Percentiles rank a stretch among this genome's conserved stretches.
Evolutionary conservation across 129 eudicot genomes (phyloP).

Genomic region (Dittrichia graveolens): DNA sequence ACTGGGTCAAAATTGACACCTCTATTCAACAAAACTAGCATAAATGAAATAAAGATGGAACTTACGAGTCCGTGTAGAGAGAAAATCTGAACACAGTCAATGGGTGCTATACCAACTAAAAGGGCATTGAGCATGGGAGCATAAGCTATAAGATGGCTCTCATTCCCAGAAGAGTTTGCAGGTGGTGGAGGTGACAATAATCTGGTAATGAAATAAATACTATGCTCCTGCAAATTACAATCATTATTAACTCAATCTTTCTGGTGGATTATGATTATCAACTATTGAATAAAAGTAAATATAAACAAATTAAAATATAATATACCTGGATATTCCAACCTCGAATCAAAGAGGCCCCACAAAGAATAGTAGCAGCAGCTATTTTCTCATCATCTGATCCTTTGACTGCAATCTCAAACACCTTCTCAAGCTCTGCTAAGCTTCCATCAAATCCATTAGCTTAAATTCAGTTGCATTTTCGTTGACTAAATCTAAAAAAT

Average conservation of each 20-base stretch:
- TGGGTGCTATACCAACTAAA: slow-evolving; percentile 83
- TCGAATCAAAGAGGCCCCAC: slow-evolving; percentile 79
- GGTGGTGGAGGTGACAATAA: slow-evolving; percentile 82
- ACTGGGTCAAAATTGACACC: neutral
- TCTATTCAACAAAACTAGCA: neutral
- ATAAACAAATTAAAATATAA: neutral
- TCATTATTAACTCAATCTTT: slow-evolving; percentile 3
- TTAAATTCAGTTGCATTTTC: slow-evolving; percentile 79
- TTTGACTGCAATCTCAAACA: slow-evolving; percentile 78
- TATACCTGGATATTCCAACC: slow-evolving; percentile 97
- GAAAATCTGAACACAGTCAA: slow-evolving; percentile 91
- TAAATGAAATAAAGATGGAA: slow-evolving; percentile 5
- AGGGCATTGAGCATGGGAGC: slow-evolving; percentile 91
- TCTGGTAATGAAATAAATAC: slow-evolving; percentile 76
- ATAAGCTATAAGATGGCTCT: slow-evolving; percentile 77
- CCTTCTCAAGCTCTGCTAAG: slow-evolving; percentile 94
- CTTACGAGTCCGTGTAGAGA: slow-evolving; percentile 94
- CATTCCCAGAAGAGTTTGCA: slow-evolving; percentile 57
- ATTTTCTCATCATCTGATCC: slow-evolving; percentile 94
- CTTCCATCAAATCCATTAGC: slow-evolving; percentile 95
- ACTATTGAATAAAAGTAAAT: neutral
- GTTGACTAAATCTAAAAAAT: slow-evolving; percentile 42
- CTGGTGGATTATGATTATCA: neutral
- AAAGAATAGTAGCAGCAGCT: slow-evolving; percentile 85
- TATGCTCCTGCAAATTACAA: slow-evolving; percentile 73